Percentiles rank a stretch among this genome's conserved stretches.
Conservation (phyloP, 257 asterid genomes). For the Solanum boliviense region DNA sequence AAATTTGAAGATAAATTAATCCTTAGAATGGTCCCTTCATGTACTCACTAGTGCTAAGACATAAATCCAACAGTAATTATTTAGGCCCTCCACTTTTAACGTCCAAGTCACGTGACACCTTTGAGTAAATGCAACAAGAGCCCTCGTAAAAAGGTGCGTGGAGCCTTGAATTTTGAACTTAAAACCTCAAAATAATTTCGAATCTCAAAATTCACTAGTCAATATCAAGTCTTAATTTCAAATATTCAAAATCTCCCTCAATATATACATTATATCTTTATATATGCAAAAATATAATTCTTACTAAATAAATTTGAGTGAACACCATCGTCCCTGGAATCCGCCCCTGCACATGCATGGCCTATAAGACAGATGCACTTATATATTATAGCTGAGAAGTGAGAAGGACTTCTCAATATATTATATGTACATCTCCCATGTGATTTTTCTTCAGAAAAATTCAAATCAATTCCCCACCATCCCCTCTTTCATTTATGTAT, state of each 20-base stretch:
- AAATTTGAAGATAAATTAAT: neutral
- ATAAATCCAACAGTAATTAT: neutral
- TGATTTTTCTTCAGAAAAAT: neutral
- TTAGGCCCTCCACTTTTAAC: constrained; percentile 12
- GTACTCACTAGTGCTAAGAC: neutral
- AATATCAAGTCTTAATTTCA: neutral
- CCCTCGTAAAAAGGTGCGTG: neutral
- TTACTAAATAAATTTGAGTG: neutral
- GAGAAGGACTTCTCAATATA: constrained; percentile 2
- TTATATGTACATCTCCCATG: neutral
- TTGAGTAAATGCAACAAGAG: neutral
- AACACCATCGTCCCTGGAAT: neutral
- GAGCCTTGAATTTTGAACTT: neutral
- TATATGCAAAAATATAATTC: neutral
- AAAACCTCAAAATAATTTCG: neutral
- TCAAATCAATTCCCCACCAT: neutral
- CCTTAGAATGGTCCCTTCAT: neutral
- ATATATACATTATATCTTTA: neutral
- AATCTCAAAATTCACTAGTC: neutral
- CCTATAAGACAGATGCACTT: neutral
- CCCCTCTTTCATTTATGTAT: neutral
- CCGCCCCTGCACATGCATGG: neutral
- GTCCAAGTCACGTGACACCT: constrained; percentile 26
- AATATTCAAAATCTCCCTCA: neutral
- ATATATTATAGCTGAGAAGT: neutral